Evolutionary conservation across 2,329 filamentous ascomycete species (phyloP), one percentile per base, ranked within the genome.

Genomic region (Calonectria montana): DNA sequence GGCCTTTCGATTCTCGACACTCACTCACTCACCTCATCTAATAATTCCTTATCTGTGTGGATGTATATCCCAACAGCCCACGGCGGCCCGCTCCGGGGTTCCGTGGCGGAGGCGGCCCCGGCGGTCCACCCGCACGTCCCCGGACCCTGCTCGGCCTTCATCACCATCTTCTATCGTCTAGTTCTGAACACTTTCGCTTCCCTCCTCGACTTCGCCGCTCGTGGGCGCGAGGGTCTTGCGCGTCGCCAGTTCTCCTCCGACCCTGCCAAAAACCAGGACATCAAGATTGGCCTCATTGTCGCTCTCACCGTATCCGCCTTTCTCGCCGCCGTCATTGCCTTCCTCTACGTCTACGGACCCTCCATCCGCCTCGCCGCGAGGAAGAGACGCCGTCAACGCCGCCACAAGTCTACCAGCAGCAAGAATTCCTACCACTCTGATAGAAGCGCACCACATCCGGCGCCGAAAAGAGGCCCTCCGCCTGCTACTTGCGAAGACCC

Each of bases 251-350:
- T 80, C 67, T 80, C 79, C 39, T 71, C 72, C 39, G 76, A 78
- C 50, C 73, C 77, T 6, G 65, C 74, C 55, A 76, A 82, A 18
- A 81, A 83, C 45, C 82, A 81, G 39, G 84, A 86, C 74, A 80
- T 82, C 65, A 84, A 82, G 39, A 87, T 86, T 67, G 86, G 85
- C 66, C 79, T 86, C 70, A 81, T 85, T 4, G 82, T 87, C 53
- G 86, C 83, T 69, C 77, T 87, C 47, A 77, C 84, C 4, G 78
- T 87, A 23, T 81, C 81, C 29, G 75, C 82, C 23, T 87, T 87
- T 68, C 66, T 88, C 67, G 76, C 81, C 18, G 82, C 78, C 23
- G 71, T 82, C 21, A 67, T 77, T 45, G 80, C 80, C 43, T 87
- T 88, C 71, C 73, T 86, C 43, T 85, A 82, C 74, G 75, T 80